A percentile compares a stretch with the other conserved stretches of the same genome.
These are phyloP conservation scores for Trichothecium sympodiale DNA, from an alignment of 2,329 filamentous ascomycete genomes.

Conservation along the genomic window DNA sequence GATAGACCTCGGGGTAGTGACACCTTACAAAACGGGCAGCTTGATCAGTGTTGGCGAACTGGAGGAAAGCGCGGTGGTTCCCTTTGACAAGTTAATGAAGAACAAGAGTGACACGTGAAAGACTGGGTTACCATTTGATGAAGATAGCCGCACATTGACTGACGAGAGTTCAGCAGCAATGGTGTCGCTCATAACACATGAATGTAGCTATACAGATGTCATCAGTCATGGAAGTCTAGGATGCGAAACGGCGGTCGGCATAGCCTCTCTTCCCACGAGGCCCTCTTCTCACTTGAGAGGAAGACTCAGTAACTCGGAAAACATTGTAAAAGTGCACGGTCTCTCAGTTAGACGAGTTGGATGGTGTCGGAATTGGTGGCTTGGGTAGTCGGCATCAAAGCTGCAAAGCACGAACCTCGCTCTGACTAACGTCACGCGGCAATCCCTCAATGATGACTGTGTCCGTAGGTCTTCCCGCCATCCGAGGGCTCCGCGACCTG, in stretches of 20 bases:
- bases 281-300: too few species aligned
- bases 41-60: constrained; percentile 27
- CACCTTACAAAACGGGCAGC: constrained; percentile 29
- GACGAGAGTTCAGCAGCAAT: constrained; percentile 22
- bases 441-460: constrained; percentile 46
- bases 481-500: constrained; percentile 23
- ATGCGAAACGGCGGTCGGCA: too few species aligned
- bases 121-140: constrained; percentile 17
- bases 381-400: constrained; percentile 1
- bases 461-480: constrained; percentile 32
- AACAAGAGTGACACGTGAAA: too few species aligned
- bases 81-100: constrained; percentile 21
- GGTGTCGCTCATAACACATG: constrained; percentile 21
- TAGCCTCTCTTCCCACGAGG: too few species aligned
- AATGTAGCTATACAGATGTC: constrained; percentile 19
- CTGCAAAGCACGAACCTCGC: constrained; percentile 33
- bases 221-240: constrained; percentile 11
- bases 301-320: too few species aligned
- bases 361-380: too few species aligned
- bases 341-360: too few species aligned
- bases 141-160: constrained; percentile 27
- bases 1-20: constrained; percentile 26
- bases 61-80: constrained; percentile 27
- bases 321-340: too few species aligned
- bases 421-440: constrained; percentile 34